These are phyloP conservation scores for Zygoascus bituminiphila DNA, from an alignment of 805 yeast species.

Conservation along the genomic window DNA sequence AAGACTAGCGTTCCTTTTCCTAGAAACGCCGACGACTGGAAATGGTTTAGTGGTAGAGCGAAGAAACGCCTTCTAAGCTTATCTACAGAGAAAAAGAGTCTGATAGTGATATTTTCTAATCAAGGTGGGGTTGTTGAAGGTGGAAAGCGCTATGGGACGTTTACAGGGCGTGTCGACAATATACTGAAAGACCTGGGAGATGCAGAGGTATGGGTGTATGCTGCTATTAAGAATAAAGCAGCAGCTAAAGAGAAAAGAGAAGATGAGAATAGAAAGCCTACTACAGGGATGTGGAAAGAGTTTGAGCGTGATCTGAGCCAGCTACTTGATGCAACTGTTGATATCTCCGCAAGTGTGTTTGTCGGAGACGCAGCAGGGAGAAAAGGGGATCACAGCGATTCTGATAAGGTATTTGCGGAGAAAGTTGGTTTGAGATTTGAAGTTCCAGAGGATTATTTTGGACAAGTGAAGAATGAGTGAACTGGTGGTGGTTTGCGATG, in stretches of 20 bases:
- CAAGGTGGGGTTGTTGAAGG: conserved; percentile 61
- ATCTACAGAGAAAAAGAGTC: conserved; percentile 16
- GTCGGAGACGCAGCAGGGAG: conserved; percentile 99
- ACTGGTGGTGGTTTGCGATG: no score
- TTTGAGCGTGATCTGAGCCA: conserved; percentile 35
- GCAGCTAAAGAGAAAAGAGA: conserved; percentile 1
- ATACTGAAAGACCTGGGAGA: conserved; percentile 22
- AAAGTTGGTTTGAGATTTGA: conserved; percentile 45
- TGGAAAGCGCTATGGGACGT: conserved; percentile 30
- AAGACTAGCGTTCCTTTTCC: conserved; percentile 56
- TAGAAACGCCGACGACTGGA: conserved; percentile 64
- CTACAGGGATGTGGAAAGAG: conserved; percentile 65
- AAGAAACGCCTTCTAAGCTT: conserved; percentile 4
- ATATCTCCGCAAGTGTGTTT: conserved; percentile 43
- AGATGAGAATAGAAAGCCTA: conserved; percentile 53
- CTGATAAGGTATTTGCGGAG: conserved; percentile 65
- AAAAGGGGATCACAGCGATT: conserved; percentile 64
- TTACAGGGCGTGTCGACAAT: conserved; percentile 25
- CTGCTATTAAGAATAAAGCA: conserved; percentile 50
- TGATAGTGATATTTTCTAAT: conserved; percentile 71
- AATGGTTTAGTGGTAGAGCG: conserved; percentile 36
- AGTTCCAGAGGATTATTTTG: conserved; percentile 65
- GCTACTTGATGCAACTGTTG: conserved; percentile 26
- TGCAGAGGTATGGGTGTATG: conserved; percentile 43
- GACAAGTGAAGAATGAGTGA: no score